phyloP scores from a whole-genome alignment of 768 basidiomycete species.

The Bullera alba region DNA sequence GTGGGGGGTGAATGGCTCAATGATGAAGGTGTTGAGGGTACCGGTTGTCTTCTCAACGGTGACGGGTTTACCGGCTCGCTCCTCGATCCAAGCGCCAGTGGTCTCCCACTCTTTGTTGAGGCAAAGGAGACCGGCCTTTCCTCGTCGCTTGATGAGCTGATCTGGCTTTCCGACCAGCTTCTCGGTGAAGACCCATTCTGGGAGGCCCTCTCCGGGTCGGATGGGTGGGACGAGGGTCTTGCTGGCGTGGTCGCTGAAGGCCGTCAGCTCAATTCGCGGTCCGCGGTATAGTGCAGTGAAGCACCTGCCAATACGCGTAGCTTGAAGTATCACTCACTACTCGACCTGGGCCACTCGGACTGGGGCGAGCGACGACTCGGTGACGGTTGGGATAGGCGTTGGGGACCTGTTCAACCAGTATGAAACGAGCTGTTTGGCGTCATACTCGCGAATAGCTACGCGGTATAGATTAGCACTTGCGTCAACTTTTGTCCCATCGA shows the following conservation, averaged over 20 bases:
- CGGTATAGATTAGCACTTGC: too few relatives aligned
- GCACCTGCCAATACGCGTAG: neutral
- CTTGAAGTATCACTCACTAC: slow-evolving; percentile 27
- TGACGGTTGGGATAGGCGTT: slow-evolving; percentile 52
- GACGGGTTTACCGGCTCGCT: slow-evolving; percentile 85
- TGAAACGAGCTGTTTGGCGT: slow-evolving; percentile 93
- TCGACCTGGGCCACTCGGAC: slow-evolving; percentile 62
- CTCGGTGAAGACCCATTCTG: slow-evolving; percentile 48
- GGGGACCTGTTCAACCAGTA: slow-evolving; percentile 95
- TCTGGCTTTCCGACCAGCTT: slow-evolving; percentile 50
- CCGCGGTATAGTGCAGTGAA: neutral
- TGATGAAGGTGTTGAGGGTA: slow-evolving; percentile 92
- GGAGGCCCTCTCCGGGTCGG: slow-evolving; percentile 45
- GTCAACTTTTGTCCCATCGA: neutral
- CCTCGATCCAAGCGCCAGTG: slow-evolving; percentile 77
- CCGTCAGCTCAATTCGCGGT: slow-evolving; percentile 1
- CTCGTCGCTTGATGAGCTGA: slow-evolving; percentile 98
- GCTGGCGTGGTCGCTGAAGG: slow-evolving; percentile 42
- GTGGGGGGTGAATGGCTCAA: slow-evolving; percentile 98
- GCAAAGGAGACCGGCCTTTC: slow-evolving; percentile 90
- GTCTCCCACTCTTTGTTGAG: slow-evolving; percentile 90
- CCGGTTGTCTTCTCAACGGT: slow-evolving; percentile 92
- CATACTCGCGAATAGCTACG: slow-evolving; percentile 90
- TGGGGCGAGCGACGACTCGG: slow-evolving; percentile 53
- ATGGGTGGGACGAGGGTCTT: slow-evolving; percentile 45